These are phyloP conservation scores for Whalleya microplaca DNA, from an alignment of 2,329 filamentous ascomycete genomes.

Conservation along the genomic window DNA sequence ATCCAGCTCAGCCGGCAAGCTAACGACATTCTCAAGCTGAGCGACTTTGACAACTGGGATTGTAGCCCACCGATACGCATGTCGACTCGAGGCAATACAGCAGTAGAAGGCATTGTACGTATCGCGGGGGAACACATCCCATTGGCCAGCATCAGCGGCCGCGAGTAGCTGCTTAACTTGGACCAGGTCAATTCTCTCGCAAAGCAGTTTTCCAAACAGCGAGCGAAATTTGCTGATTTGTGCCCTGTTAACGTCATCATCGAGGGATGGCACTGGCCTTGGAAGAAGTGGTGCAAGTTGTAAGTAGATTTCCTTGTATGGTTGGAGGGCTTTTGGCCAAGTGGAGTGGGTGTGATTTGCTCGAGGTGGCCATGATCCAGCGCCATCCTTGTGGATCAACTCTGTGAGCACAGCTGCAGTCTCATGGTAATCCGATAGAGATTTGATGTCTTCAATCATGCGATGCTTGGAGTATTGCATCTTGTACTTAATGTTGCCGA, in stretches of 20 bases:
- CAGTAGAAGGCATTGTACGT: conserved; percentile 40
- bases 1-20: conserved; percentile 37
- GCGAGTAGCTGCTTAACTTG: conserved; percentile 28
- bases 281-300: conserved; percentile 8
- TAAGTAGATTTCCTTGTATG: conserved; percentile 6
- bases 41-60: conserved; percentile 40
- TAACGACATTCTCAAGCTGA: conserved; percentile 37
- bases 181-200: conserved; percentile 27
- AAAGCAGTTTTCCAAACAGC: conserved; percentile 24
- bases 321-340: conserved; percentile 4
- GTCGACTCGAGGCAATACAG: conserved; percentile 37
- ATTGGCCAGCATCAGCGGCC: conserved; percentile 27
- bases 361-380: conserved; percentile 9
- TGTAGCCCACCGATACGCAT: conserved; percentile 42
- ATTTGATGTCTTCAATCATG: not conserved
- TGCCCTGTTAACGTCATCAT: conserved; percentile 32
- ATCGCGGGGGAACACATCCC: conserved; percentile 35
- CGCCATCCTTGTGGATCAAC: conserved; percentile 5
- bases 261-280: conserved; percentile 19
- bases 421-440: not conserved
- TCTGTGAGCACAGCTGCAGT: conserved; percentile 2
- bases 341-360: conserved; percentile 3
- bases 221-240: conserved; percentile 28
- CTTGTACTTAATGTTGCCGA: too few species aligned
- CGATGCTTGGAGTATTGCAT: too few species aligned